These are phyloP conservation scores for Plasmodium billcollinsi DNA, from an alignment of 169 alveolate genomes.

Conservation along the genomic window DNA sequence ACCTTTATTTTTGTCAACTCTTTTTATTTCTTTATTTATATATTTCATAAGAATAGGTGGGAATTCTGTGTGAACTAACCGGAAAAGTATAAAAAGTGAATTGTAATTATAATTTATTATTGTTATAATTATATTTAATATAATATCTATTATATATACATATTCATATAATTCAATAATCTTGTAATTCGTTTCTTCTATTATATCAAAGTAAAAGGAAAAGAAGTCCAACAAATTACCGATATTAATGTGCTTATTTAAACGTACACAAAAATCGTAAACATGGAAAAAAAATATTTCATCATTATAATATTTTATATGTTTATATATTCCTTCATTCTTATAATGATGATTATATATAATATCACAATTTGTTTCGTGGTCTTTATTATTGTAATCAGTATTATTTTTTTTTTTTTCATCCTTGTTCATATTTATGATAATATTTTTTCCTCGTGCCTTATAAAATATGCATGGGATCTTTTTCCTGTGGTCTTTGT, in stretches of 20 bases:
- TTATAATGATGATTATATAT: not conserved
- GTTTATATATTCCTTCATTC: not conserved
- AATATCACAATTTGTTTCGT: too few species aligned
- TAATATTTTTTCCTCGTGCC: too few species aligned
- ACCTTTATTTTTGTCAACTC: too few species aligned
- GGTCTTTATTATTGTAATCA: not conserved
- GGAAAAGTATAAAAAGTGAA: constrained; percentile 40
- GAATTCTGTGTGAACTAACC: constrained; percentile 3
- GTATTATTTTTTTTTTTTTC: not conserved
- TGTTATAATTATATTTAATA: constrained; percentile 27
- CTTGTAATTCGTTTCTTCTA: constrained; percentile 43
- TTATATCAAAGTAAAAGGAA: constrained; percentile 28
- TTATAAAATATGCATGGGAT: too few species aligned
- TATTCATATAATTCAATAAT: constrained; percentile 63
- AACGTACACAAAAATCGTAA: constrained; percentile 23
- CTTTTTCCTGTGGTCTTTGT: constrained; percentile 8
- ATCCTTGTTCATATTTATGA: too few species aligned
- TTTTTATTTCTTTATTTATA: not conserved
- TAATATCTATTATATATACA: constrained; percentile 28
- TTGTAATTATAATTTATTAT: constrained; percentile 64
- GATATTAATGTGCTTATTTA: constrained; percentile 29
- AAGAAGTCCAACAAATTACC: constrained; percentile 41
- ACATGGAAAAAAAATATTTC: constrained; percentile 34
- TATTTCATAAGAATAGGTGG: not conserved
- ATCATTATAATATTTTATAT: not conserved